Conservation (phyloP, 352 stramenopile species). For the Thraustochytrium striatum region DNA sequence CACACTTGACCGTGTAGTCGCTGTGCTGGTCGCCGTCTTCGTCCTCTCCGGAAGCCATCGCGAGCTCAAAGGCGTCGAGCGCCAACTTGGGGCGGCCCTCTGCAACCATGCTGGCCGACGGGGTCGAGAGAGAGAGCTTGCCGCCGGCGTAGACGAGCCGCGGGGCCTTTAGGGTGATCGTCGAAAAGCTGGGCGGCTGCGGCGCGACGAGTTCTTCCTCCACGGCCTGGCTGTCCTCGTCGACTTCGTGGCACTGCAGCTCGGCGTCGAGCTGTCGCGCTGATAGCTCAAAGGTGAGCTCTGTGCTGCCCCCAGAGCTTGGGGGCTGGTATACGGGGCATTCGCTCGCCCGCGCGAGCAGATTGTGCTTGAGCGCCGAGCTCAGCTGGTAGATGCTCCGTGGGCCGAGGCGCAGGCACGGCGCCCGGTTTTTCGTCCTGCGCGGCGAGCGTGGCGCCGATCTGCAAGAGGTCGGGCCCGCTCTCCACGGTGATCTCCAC, state of each 20-base stretch:
- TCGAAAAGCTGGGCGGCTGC: no score
- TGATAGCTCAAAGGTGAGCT: neutral
- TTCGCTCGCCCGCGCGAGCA: conserved; percentile 2
- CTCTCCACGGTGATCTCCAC: neutral
- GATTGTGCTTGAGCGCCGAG: conserved; percentile 32
- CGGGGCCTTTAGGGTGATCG: neutral
- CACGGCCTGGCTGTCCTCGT: neutral
- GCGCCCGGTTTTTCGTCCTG: neutral
- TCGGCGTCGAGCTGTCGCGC: neutral
- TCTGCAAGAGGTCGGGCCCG: neutral
- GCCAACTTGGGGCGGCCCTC: no score
- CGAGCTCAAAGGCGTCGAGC: no score
- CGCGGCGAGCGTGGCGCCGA: neutral
- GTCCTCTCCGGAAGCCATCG: no score
- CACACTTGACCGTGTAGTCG: neutral
- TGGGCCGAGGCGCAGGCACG: neutral
- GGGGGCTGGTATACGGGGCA: neutral
- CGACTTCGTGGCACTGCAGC: neutral
- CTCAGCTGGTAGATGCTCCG: conserved; percentile 22
- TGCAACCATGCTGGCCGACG: neutral
- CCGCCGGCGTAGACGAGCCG: neutral
- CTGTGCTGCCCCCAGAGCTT: neutral
- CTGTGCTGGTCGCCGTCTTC: no score
- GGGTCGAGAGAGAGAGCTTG: neutral
- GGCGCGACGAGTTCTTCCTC: no score